phyloP scores from a whole-genome alignment of 2,329 filamentous ascomycete genomes.

The Monosporascus sp. region DNA sequence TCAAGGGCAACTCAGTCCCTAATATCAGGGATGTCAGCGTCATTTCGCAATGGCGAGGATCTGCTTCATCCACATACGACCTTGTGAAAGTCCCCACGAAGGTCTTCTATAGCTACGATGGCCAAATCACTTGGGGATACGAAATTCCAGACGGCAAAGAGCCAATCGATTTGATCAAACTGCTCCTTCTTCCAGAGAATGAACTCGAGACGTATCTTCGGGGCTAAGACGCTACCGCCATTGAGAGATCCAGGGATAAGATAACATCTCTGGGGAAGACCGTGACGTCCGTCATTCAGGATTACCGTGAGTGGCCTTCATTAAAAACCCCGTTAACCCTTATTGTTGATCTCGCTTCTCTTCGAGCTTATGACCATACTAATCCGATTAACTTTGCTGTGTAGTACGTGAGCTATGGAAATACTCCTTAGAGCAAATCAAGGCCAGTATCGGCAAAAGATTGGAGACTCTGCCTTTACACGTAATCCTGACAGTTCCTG shows the following conservation, averaged over 20 bases:
- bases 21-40: neutral
- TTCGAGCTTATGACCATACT: too few relatives aligned
- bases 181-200: constrained; percentile 28
- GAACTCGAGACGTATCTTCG: constrained; percentile 22
- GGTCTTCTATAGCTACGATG: neutral
- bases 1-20: neutral
- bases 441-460: neutral
- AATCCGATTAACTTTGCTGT: constrained; percentile 1
- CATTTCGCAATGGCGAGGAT: neutral
- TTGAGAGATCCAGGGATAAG: neutral
- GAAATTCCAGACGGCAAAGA: constrained; percentile 14
- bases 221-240: constrained; percentile 11
- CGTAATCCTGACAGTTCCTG: constrained; percentile 11
- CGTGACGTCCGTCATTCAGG: neutral
- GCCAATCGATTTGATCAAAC: constrained; percentile 35
- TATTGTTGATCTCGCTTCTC: too few relatives aligned
- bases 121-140: constrained; percentile 11
- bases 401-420: constrained; percentile 12
- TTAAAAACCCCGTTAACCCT: too few relatives aligned
- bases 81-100: neutral
- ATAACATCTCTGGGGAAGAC: constrained; percentile 9
- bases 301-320: neutral
- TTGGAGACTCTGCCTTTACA: constrained; percentile 7
- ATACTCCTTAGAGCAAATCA: constrained; percentile 5
- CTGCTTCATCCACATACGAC: neutral